These are phyloP conservation scores for Alternaria ethzedia DNA, from an alignment of 2,329 filamentous ascomycete species.

Conservation along the genomic window DNA sequence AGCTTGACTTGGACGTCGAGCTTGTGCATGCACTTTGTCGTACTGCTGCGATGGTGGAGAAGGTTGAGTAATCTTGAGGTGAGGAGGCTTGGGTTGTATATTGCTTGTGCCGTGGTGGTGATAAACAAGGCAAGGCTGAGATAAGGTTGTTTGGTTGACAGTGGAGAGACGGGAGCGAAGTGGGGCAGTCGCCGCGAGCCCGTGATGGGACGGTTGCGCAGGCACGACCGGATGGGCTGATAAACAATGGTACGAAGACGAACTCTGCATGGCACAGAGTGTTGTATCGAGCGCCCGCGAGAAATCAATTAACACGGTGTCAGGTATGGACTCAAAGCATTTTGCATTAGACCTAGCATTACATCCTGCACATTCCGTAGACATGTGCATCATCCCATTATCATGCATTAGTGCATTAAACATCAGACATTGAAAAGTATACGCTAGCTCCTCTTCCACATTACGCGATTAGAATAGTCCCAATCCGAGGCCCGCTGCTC, in stretches of 20 bases:
- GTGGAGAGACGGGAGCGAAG: background rate
- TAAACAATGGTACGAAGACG: background rate
- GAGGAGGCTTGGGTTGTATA: background rate
- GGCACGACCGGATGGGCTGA: background rate
- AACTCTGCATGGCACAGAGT: background rate
- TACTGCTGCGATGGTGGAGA: background rate
- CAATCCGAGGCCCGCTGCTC: conserved; percentile 33
- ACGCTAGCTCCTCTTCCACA: background rate
- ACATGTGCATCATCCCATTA: background rate
- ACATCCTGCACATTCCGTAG: conserved; percentile 3
- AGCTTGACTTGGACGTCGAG: conserved; percentile 1
- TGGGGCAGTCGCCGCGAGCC: background rate
- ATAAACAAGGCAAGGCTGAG: background rate
- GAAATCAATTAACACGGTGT: background rate
- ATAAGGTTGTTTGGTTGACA: background rate
- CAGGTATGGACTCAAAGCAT: background rate
- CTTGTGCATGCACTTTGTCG: background rate
- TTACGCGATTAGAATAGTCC: conserved; percentile 23
- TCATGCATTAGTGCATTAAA: background rate
- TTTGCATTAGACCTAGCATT: background rate
- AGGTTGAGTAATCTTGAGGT: background rate
- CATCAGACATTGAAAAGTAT: conserved; percentile 8
- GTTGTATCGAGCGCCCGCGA: background rate
- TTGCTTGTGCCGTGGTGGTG: background rate
- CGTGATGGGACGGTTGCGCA: background rate